These are phyloP conservation scores for Zalaria sp. DNA, from an alignment of 2,329 filamentous ascomycete genomes.

Conservation along the genomic window DNA sequence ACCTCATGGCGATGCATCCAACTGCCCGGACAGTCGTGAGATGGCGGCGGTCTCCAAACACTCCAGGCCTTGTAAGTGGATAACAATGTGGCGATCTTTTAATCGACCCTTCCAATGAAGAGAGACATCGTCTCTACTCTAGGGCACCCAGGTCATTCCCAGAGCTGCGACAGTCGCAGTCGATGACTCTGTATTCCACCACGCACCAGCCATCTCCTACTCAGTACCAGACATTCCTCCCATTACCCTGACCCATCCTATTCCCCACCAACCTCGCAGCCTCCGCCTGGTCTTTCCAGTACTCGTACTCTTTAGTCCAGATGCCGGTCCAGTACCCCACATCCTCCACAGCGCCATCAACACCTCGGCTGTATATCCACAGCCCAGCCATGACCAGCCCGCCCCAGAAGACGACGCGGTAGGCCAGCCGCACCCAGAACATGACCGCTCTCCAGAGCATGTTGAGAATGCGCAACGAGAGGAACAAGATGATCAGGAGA, in stretches of 20 bases:
- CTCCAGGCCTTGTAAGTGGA: too few species aligned
- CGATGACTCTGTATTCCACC: too few species aligned
- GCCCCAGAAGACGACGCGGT: conserved; percentile 52
- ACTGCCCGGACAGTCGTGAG: too few species aligned
- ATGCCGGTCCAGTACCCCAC: conserved; percentile 22
- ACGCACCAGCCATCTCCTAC: too few species aligned
- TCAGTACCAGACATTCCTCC: background rate
- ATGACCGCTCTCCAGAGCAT: conserved; percentile 59
- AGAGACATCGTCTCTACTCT: too few species aligned
- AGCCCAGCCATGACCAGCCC: conserved; percentile 39
- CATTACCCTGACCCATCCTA: background rate
- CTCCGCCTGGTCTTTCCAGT: conserved; percentile 19
- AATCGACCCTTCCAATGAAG: too few species aligned
- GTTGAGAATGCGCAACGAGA: conserved; percentile 50
- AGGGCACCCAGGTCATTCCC: too few species aligned
- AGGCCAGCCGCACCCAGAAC: conserved; percentile 59
- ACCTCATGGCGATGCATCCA: too few species aligned
- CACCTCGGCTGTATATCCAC: conserved; percentile 46
- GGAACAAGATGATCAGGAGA: conserved; percentile 46
- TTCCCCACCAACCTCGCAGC: conserved; percentile 1
- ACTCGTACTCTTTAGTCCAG: conserved; percentile 25
- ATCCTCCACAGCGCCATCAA: conserved; percentile 51
- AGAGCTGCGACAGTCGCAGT: too few species aligned
- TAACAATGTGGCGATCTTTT: too few species aligned
- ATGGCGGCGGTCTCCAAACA: too few species aligned